phyloP scores from a whole-genome alignment of 139 green algal species.

The Chlorella sp. region DNA sequence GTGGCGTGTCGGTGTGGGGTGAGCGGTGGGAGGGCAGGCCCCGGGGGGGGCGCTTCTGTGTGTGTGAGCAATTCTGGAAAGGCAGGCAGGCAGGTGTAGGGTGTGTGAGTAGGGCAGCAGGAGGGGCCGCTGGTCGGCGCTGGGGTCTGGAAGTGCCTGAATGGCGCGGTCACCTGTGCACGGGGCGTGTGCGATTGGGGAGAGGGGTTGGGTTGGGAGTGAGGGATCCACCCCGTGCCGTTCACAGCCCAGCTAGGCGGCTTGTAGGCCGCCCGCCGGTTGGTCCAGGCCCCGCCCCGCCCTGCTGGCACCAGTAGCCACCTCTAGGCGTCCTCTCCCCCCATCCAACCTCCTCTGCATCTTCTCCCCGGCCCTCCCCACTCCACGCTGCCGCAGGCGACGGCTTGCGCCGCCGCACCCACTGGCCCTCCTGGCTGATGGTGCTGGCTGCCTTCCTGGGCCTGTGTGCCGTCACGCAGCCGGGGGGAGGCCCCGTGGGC shows the following conservation, averaged over 20 bases:
- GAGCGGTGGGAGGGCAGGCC: too few relatives aligned
- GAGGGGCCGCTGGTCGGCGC: too few relatives aligned
- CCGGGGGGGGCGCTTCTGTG: too few relatives aligned
- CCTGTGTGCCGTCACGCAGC: slow-evolving; percentile 46
- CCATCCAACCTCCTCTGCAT: background rate
- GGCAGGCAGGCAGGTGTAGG: too few relatives aligned
- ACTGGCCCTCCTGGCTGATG: slow-evolving; percentile 92
- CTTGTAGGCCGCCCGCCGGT: too few relatives aligned
- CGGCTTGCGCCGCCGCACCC: slow-evolving; percentile 62
- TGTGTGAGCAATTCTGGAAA: too few relatives aligned
- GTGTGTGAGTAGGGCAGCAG: too few relatives aligned
- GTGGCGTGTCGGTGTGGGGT: background rate
- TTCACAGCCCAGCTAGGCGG: background rate
- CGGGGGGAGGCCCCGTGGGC: background rate
- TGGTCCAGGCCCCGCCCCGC: background rate
- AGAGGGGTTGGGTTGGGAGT: too few relatives aligned
- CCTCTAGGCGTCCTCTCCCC: too few relatives aligned
- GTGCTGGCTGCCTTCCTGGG: slow-evolving; percentile 58
- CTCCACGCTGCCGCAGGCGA: slow-evolving; percentile 9
- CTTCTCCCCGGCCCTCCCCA: background rate
- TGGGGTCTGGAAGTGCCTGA: too few relatives aligned
- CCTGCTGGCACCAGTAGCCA: background rate
- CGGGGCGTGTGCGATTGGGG: background rate
- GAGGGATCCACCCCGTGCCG: background rate
- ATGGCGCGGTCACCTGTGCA: too few relatives aligned